Base-by-base conservation (phyloP, 2,329 filamentous ascomycete genomes). In the Xylaria sp. region DNA sequence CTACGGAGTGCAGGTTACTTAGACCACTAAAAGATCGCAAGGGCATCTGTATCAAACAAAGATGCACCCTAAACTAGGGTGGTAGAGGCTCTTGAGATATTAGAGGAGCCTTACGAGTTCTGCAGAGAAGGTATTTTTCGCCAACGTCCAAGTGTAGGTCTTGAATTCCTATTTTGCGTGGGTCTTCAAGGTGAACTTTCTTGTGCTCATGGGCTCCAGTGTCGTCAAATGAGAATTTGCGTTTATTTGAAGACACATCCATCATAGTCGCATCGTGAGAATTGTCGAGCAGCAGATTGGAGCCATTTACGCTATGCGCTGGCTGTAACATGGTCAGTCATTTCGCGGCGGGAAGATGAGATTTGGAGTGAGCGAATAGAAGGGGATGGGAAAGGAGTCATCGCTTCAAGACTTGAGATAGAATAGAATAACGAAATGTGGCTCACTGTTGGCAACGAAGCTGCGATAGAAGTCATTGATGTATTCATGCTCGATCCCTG, bases 71-170 rank as follows among this genome's bases (percentile, higher is more conserved):
- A 51, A 62, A 67, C 62, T 67, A 72, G 69, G 74, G 65, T 76
- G 77, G 75, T 74, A 76, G 74, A 75, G 78, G 77, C 72, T 74
- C 74, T 77, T 72, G 73, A 76, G 74, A 75, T 68, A 71, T 72
- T 82, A 84, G 86, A 71, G 86, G 83, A 85, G 85, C 80, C 88
- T 90, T 90, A 90, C 88, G 85, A 83, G 83, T 88, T 84, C 85
- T 87, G 84, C 88, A 88, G 82, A 91, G 84, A 76, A 90, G 85
- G 81, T 90, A 90, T 82, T 90, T 90, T 77, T 86, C 83, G 81
- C 89, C 89, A 71, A 91, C 88, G 83, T 91, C 88, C 77, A 88
- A 80, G 78, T 91, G 89, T 75, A 91, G 83, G 80, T 89, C 86
- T 75, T 90, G 85, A 80, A 91, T 89, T 81, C 86, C 86, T 73